phyloP scores from a whole-genome alignment of 2,329 filamentous ascomycete genomes.

The Seiridium cupressi region DNA sequence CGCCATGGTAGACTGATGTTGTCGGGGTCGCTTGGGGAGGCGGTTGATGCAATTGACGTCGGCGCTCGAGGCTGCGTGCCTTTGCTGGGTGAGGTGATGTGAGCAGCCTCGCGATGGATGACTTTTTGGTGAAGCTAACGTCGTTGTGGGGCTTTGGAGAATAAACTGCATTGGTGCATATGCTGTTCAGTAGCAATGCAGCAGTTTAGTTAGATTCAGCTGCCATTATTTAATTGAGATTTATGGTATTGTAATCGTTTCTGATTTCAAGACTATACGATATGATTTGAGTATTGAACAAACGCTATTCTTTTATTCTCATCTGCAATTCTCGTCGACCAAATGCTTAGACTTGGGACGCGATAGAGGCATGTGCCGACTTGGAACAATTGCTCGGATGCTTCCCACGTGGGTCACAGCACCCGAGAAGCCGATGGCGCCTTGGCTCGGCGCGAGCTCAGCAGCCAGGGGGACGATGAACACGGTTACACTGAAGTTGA shows the following conservation, averaged over 20 bases:
- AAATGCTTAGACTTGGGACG: too few species aligned
- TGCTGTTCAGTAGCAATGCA: not conserved
- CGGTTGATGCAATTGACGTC: not conserved
- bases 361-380: too few species aligned
- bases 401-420: not conserved
- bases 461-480: not conserved
- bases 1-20: conserved; percentile 9
- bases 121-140: conserved; percentile 12
- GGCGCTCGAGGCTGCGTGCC: not conserved
- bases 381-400: too few species aligned
- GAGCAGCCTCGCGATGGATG: not conserved
- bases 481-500: conserved; percentile 4
- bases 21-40: not conserved
- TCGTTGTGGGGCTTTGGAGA: not conserved
- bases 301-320: too few species aligned
- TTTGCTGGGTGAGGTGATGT: not conserved
- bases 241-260: too few species aligned
- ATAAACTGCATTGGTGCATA: not conserved
- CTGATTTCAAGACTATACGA: too few species aligned
- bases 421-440: not conserved
- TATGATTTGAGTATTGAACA: too few species aligned
- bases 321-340: too few species aligned
- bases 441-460: not conserved
- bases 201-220: too few species aligned
- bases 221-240: too few species aligned